Evolutionary conservation across 306 rosid species (phyloP).

Genomic region (Lotus japonicus): DNA sequence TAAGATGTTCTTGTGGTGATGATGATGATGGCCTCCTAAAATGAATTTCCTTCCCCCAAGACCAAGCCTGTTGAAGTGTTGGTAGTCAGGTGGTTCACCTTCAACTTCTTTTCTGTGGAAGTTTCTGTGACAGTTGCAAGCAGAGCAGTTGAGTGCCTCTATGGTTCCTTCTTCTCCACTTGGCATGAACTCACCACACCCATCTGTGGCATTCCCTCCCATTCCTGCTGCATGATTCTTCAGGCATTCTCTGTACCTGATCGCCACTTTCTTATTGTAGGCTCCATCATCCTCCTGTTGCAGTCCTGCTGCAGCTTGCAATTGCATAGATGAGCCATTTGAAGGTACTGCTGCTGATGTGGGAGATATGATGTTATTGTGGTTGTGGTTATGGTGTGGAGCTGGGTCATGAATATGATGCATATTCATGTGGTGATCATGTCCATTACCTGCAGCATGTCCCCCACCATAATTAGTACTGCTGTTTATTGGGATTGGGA

Average conservation of each 20-base stretch:
- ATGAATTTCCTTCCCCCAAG: conserved; percentile 29
- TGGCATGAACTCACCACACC: conserved; percentile 96
- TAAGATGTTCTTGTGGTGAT: conserved; percentile 26
- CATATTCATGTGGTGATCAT: conserved; percentile 36
- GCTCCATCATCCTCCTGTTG: conserved; percentile 14
- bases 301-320: not conserved
- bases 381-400: conserved; percentile 26
- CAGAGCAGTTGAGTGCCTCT: conserved; percentile 80
- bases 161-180: conserved; percentile 72
- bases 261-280: conserved; percentile 29
- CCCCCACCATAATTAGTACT: conserved; percentile 19
- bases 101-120: conserved; percentile 77
- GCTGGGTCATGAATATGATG: conserved; percentile 15
- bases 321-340: conserved; percentile 30
- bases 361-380: conserved; percentile 26
- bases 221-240: conserved; percentile 91
- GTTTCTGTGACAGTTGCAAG: conserved; percentile 87
- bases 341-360: conserved; percentile 25
- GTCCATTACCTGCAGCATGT: too few relatives aligned
- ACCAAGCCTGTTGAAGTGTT: not conserved
- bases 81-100: conserved; percentile 29
- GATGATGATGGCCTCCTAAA: conserved; percentile 21
- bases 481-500: conserved; percentile 49
- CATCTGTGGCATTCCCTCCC: conserved; percentile 90
- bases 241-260: conserved; percentile 73